Base-by-base conservation (phyloP, 2,329 filamentous ascomycete genomes). In the Aspergillus neoniger region DNA sequence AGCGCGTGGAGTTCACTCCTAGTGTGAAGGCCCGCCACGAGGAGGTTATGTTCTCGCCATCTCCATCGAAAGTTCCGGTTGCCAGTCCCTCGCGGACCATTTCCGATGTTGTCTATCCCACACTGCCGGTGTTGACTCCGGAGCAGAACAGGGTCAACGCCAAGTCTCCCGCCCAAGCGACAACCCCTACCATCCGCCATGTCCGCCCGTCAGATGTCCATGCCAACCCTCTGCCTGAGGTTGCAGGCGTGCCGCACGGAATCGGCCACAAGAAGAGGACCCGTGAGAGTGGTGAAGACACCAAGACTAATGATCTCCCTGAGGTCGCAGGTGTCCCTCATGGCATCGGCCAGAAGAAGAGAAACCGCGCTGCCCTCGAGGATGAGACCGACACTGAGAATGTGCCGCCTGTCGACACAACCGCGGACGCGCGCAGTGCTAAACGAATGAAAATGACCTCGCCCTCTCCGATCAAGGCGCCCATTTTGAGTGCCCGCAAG, bases 1-100 rank as follows among this genome's bases (percentile, higher is more conserved):
- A 96, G 79, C 88, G 86, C 58, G 91, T 96, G 38, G 88, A 90
- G 54, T 96, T 96, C 70, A 92, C 90, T 0, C 88, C 88, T 0
- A 87, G 86, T 62, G 88, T 88, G 38, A 84, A 91, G 63, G 74
- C 76, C 55, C 72, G 71, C n/a, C 41, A 50, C 3, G 44, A 58
- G 4, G 61, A 65, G 28, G 59, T 55, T 15, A 64, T 76, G 15
- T 66, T 70, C 4, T 79, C 78, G 30, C 78, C 78, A 5, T 78
- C 77, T 10, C 78, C 77, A 3, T 78, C 75, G 23, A 80, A 78
- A 61, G 67, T 75, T 21, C 72, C 72, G 4, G 65, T 65, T 12
- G 66, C 52, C 44, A 60, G 41, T 61, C 71, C 58, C 48, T 61
- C 60, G 56, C 63, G 67, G 23, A 63, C 65, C 10, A 62, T 63